Evolutionary conservation across 257 asterid species (phyloP).

Genomic region (Capsicum pubescens): DNA sequence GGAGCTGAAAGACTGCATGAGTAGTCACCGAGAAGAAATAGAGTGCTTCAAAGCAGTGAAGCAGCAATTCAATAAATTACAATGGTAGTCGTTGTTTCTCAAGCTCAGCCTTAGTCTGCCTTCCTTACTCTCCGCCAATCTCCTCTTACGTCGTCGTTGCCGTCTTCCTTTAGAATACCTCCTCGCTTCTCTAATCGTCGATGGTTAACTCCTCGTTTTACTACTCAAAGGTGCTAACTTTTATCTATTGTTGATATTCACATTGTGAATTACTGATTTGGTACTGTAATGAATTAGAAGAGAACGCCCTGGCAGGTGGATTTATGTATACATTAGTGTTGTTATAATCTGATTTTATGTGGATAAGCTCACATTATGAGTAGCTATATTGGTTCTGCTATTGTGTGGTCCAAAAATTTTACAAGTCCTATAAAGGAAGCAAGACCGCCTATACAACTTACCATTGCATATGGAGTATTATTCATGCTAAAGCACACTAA

Average conservation of each 20-base stretch:
- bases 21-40: conserved; percentile 41
- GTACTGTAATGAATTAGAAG: too few species aligned
- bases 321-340: neutral
- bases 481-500: too few species aligned
- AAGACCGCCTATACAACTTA: neutral
- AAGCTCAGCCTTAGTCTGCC: conserved; percentile 41
- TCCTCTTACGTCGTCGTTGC: conserved; percentile 43
- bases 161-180: conserved; percentile 51
- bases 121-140: conserved; percentile 37
- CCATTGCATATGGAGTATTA: neutral
- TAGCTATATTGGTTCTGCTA: neutral
- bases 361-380: neutral
- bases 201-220: conserved; percentile 51
- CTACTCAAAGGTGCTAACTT: conserved; percentile 47
- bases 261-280: too few species aligned
- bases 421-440: neutral
- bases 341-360: neutral
- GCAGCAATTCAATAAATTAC: conserved; percentile 23
- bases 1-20: conserved; percentile 54
- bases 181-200: conserved; percentile 51
- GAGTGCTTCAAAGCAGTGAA: conserved; percentile 47
- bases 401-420: neutral
- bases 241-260: too few species aligned
- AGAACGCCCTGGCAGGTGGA: too few species aligned
- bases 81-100: conserved; percentile 51